These are phyloP conservation scores for Lyophyllum semitale DNA, from an alignment of 768 basidiomycete species.

Conservation along the genomic window DNA sequence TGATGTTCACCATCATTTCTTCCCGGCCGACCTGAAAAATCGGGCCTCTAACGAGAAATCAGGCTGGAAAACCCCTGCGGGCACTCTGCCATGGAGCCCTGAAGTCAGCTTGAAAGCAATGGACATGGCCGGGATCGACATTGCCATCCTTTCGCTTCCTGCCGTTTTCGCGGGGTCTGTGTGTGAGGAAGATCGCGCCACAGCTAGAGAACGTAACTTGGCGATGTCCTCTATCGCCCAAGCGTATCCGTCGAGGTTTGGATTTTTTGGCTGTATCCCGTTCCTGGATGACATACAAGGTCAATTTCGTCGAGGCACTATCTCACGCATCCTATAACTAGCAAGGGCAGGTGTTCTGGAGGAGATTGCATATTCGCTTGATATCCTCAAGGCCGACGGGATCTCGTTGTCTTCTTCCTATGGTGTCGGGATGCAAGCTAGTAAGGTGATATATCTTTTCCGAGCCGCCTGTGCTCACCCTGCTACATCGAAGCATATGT, in stretches of 20 bases:
- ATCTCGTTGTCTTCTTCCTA: slow-evolving; percentile 70
- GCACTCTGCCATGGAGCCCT: slow-evolving; percentile 67
- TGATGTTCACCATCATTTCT: slow-evolving; percentile 82
- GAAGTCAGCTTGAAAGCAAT: slow-evolving; percentile 61
- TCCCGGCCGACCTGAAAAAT: slow-evolving; percentile 56
- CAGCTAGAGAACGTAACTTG: slow-evolving; percentile 49
- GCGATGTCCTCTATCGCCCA: slow-evolving; percentile 48
- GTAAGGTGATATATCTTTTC: slow-evolving; percentile 33
- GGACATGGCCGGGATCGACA: slow-evolving; percentile 57
- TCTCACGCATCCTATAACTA: not conserved
- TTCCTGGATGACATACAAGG: slow-evolving; percentile 65
- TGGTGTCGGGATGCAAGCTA: slow-evolving; percentile 53
- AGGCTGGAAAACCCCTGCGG: slow-evolving; percentile 65
- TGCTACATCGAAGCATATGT: slow-evolving; percentile 52
- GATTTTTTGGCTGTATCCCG: slow-evolving; percentile 70
- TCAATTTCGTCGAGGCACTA: slow-evolving; percentile 18
- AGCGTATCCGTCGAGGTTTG: slow-evolving; percentile 57
- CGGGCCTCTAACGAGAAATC: slow-evolving; percentile 41
- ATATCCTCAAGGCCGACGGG: slow-evolving; percentile 63
- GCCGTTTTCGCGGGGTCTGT: slow-evolving; percentile 44
- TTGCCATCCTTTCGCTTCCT: slow-evolving; percentile 69
- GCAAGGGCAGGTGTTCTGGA: slow-evolving; percentile 47
- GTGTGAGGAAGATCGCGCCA: slow-evolving; percentile 39
- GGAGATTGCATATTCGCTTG: slow-evolving; percentile 64
- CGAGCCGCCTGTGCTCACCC: not conserved